These are phyloP conservation scores for Cicer arietinum DNA, from an alignment of 306 rosid species.

Conservation along the genomic window DNA sequence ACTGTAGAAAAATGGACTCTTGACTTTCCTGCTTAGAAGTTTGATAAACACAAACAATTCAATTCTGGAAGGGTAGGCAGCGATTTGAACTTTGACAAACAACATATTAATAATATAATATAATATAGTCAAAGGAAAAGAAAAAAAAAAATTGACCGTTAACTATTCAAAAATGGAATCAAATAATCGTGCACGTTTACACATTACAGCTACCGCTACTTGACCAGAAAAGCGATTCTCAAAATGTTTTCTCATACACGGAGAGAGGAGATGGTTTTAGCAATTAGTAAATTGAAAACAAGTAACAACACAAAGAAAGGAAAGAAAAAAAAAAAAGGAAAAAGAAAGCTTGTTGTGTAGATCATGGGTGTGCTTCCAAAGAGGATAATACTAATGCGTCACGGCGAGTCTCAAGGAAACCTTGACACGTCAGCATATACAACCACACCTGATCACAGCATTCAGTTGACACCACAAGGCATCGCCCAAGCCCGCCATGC, in stretches of 20 bases:
- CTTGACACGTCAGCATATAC: constrained; percentile 75
- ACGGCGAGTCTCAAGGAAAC: constrained; percentile 88
- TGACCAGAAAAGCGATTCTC: constrained; percentile 9
- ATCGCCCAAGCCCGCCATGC: constrained; percentile 65
- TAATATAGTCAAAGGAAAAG: too few species aligned
- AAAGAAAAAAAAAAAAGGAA: too few species aligned
- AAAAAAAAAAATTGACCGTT: neutral
- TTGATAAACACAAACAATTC: too few species aligned
- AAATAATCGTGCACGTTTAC: neutral
- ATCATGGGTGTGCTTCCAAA: constrained; percentile 58
- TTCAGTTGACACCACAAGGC: constrained; percentile 67
- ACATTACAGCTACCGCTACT: constrained; percentile 4
- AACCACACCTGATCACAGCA: constrained; percentile 74
- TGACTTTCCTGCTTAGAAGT: too few species aligned
- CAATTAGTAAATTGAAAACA: neutral
- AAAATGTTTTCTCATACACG: neutral
- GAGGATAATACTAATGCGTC: constrained; percentile 86
- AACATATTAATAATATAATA: too few species aligned
- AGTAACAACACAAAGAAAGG: neutral
- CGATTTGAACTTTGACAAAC: too few species aligned
- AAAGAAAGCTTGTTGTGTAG: neutral
- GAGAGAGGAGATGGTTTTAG: neutral
- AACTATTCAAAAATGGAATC: neutral
- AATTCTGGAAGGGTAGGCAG: too few species aligned
- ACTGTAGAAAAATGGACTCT: too few species aligned